phyloP scores from a whole-genome alignment of 768 basidiomycete species.

The Phanerochaete sordida region DNA sequence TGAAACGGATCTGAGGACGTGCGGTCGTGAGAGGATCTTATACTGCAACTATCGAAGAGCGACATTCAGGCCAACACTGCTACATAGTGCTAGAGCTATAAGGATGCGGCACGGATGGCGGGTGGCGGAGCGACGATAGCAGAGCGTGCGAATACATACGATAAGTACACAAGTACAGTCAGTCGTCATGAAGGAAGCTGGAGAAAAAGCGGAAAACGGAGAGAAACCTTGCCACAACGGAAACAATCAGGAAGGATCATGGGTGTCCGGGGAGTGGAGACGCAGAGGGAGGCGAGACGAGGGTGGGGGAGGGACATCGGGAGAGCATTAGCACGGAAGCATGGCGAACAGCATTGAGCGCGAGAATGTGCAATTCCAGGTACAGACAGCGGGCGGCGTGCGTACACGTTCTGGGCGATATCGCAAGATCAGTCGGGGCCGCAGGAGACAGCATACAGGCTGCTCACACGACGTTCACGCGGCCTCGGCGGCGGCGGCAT shows the following conservation, averaged over 20 bases:
- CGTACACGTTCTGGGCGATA: not conserved
- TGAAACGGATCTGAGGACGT: not conserved
- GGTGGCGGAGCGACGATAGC: not conserved
- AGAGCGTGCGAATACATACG: conserved; percentile 3
- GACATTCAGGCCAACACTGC: not conserved
- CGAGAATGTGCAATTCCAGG: not conserved
- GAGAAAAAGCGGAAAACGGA: not conserved
- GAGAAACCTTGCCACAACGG: not conserved
- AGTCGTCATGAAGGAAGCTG: not conserved
- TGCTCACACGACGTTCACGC: not conserved
- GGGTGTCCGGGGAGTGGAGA: conserved; percentile 3
- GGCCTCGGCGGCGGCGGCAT: conserved; percentile 2
- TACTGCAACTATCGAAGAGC: not conserved
- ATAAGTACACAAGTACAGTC: conserved; percentile 7
- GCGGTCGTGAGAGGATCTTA: not conserved
- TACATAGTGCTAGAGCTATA: not conserved
- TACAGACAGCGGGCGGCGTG: not conserved
- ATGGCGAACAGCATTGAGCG: not conserved
- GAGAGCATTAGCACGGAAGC: conserved; percentile 1
- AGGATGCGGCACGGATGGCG: not conserved
- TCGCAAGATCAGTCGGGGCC: not conserved
- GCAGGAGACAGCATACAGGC: not conserved
- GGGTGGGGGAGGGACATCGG: not conserved
- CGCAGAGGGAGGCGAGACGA: not conserved
- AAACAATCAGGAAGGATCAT: not conserved